Conservation (phyloP, 495 filamentous ascomycete species). For the Penicillium roqueforti region DNA sequence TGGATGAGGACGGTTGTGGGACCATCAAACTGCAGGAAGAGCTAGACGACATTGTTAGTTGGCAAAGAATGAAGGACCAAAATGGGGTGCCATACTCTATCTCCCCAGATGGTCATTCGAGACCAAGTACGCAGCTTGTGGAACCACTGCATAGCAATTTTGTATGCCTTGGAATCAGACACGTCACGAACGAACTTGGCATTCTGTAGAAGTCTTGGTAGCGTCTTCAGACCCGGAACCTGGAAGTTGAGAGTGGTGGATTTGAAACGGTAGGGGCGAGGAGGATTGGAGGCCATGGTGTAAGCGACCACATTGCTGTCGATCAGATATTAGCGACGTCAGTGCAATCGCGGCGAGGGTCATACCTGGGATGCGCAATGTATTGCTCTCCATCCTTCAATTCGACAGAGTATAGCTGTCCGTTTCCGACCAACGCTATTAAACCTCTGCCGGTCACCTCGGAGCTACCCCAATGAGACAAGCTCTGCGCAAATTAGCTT, state of each 20-base stretch:
- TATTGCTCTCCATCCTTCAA: slow-evolving; percentile 80
- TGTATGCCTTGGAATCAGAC: slow-evolving; percentile 66
- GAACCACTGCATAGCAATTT: slow-evolving; percentile 52
- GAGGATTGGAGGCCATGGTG: slow-evolving; percentile 65
- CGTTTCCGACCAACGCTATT: slow-evolving; percentile 75
- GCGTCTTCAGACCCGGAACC: slow-evolving; percentile 57
- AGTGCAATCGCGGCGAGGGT: not conserved
- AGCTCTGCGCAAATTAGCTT: slow-evolving; percentile 54
- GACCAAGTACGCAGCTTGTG: slow-evolving; percentile 68
- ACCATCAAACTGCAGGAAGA: slow-evolving; percentile 86
- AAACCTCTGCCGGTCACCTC: slow-evolving; percentile 82
- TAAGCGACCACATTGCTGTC: slow-evolving; percentile 84
- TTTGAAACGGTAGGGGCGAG: slow-evolving; percentile 79
- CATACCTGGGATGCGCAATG: slow-evolving; percentile 71
- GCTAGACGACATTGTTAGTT: slow-evolving; percentile 33
- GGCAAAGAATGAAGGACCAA: not conserved
- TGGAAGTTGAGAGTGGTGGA: slow-evolving; percentile 73
- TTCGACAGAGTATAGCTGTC: slow-evolving; percentile 79
- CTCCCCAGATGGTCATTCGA: slow-evolving; percentile 85
- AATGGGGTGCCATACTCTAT: slow-evolving; percentile 53
- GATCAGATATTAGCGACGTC: slow-evolving; percentile 13
- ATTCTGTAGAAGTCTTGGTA: slow-evolving; percentile 53
- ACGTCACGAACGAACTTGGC: slow-evolving; percentile 68
- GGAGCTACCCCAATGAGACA: slow-evolving; percentile 89
- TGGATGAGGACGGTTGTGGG: slow-evolving; percentile 82